Evolutionary conservation across 257 asterid genomes (phyloP).

Genomic region (Nicotiana knightiana): DNA sequence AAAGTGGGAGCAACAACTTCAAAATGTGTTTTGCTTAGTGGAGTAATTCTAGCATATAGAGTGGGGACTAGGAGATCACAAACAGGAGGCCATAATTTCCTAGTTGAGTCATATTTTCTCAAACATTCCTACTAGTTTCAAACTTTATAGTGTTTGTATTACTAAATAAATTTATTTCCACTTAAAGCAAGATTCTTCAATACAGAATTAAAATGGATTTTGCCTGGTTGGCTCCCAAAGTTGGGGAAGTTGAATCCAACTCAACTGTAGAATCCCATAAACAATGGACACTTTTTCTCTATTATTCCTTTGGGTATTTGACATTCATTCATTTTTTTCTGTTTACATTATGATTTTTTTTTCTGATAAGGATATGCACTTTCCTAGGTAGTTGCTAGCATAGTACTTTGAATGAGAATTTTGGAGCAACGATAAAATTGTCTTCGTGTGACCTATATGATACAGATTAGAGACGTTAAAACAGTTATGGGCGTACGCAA

Average conservation of each 20-base stretch:
- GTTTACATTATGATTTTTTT: not conserved
- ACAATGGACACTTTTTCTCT: slow-evolving; percentile 9
- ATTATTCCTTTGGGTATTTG: not conserved
- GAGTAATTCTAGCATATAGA: not conserved
- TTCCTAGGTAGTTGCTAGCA: not conserved
- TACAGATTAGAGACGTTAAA: rapidly evolving
- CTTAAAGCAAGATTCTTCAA: slow-evolving; percentile 12
- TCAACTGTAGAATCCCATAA: slow-evolving; percentile 8
- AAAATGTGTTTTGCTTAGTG: not conserved
- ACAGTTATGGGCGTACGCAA: too few relatives aligned
- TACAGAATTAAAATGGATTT: not conserved
- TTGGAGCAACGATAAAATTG: too few relatives aligned
- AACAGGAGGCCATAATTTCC: not conserved
- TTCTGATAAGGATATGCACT: not conserved
- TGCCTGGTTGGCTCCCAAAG: slow-evolving; percentile 23
- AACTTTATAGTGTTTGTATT: not conserved
- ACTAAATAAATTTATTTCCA: not conserved
- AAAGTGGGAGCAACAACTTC: not conserved
- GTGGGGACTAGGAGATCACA: not conserved
- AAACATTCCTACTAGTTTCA: not conserved
- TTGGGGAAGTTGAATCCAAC: slow-evolving; percentile 16
- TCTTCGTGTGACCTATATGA: rapidly evolving
- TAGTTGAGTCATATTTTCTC: not conserved
- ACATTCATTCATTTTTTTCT: slow-evolving; percentile 4
- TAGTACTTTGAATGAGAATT: too few relatives aligned